A percentile compares a stretch with the other conserved stretches of the same genome.
These are phyloP conservation scores for Diaporthe nobilis DNA, from an alignment of 2,329 filamentous ascomycete genomes.

Conservation along the genomic window DNA sequence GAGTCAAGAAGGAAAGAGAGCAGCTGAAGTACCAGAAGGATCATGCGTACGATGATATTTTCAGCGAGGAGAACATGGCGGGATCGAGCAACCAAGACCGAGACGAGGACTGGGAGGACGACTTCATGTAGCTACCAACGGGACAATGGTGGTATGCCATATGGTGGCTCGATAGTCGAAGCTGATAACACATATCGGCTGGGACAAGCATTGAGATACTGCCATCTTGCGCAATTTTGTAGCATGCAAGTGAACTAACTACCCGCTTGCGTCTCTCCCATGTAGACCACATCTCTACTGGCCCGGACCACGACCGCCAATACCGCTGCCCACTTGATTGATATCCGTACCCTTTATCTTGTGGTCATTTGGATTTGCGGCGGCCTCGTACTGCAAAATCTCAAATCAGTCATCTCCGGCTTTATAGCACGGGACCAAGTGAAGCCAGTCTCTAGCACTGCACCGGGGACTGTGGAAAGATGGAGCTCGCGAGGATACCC, in stretches of 20 bases:
- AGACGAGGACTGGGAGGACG: constrained; percentile 83
- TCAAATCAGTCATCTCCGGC: not conserved
- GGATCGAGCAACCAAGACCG: constrained; percentile 88
- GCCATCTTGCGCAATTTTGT: not conserved
- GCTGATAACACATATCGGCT: not conserved
- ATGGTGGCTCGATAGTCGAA: not conserved
- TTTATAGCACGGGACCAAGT: too few relatives aligned
- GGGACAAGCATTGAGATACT: not conserved
- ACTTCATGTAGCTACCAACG: constrained; percentile 83
- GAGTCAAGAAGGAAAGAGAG: constrained; percentile 82
- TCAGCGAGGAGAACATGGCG: constrained; percentile 85
- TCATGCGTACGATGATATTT: constrained; percentile 96
- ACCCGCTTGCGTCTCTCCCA: too few relatives aligned
- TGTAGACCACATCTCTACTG: constrained; percentile 43
- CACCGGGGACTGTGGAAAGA: not conserved
- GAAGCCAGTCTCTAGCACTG: not conserved
- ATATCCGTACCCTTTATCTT: constrained; percentile 70
- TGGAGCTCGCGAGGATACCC: not conserved
- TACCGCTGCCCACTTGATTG: constrained; percentile 68
- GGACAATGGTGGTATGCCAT: not conserved
- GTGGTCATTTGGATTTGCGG: constrained; percentile 92
- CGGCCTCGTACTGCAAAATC: constrained; percentile 80
- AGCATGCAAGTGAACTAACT: not conserved
- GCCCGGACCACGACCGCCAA: constrained; percentile 60
- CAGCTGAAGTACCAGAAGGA: constrained; percentile 95